Percentiles rank a stretch among this genome's conserved stretches.
These are phyloP conservation scores for Aspergillus ostianus DNA, from an alignment of 495 filamentous ascomycete genomes.

Conservation along the genomic window DNA sequence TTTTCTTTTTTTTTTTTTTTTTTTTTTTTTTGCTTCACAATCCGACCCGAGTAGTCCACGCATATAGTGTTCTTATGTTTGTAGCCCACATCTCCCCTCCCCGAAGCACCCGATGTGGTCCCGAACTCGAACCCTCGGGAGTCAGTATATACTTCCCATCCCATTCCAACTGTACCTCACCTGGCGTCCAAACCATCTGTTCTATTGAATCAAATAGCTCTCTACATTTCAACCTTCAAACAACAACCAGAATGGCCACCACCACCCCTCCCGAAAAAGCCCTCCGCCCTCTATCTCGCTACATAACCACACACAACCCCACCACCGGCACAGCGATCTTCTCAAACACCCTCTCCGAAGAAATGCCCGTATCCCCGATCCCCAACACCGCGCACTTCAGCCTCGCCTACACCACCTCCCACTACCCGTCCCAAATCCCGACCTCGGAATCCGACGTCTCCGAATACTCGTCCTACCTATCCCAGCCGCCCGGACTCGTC, in stretches of 20 bases:
- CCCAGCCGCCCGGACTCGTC: conserved; percentile 41
- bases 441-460: conserved; percentile 45
- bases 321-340: conserved; percentile 33
- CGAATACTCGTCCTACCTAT: conserved; percentile 37
- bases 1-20: too few species aligned
- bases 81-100: conserved; percentile 1
- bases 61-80: not conserved
- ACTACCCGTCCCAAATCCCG: conserved; percentile 50
- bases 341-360: conserved; percentile 23
- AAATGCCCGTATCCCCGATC: conserved; percentile 25
- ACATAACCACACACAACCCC: conserved; percentile 40
- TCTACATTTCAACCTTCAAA: not conserved
- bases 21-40: too few species aligned
- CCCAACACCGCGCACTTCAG: conserved; percentile 28
- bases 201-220: not conserved
- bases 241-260: conserved; percentile 18
- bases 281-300: conserved; percentile 37
- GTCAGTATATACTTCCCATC: not conserved
- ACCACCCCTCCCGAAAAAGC: conserved; percentile 26
- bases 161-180: not conserved
- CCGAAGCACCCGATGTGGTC: conserved; percentile 32
- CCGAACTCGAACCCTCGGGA: conserved; percentile 20
- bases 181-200: not conserved
- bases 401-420: conserved; percentile 50
- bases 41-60: not conserved